Conservation (phyloP, 2,329 filamentous ascomycete genomes). For the Dactylellina cionopaga region DNA sequence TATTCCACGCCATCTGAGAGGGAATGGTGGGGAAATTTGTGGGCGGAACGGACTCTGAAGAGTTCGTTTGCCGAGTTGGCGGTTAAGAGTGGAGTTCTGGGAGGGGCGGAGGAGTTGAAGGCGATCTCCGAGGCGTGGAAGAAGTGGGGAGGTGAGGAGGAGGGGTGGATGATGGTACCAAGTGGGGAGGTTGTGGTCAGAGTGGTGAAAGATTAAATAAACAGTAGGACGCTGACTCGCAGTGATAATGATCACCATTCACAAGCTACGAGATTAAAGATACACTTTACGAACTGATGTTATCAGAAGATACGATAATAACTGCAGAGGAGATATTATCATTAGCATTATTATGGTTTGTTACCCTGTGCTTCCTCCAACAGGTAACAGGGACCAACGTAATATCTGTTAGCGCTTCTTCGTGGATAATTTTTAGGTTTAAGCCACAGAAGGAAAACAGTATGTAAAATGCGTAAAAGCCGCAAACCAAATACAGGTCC, state of each 20-base stretch:
- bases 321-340: slow-evolving; percentile 21
- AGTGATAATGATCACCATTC: no score
- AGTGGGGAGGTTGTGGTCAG: slow-evolving; percentile 36
- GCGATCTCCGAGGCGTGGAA: slow-evolving; percentile 14
- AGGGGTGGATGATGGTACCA: slow-evolving; percentile 40
- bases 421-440: neutral
- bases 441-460: neutral
- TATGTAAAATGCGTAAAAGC: neutral
- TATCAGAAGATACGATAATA: neutral
- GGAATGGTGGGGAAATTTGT: slow-evolving; percentile 36
- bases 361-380: neutral
- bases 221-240: neutral
- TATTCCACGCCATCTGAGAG: slow-evolving; percentile 14
- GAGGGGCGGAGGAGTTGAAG: slow-evolving; percentile 14
- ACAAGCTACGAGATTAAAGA: neutral
- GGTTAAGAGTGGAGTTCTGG: neutral
- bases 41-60: slow-evolving; percentile 38
- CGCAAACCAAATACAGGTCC: slow-evolving; percentile 12
- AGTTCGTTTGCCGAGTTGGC: slow-evolving; percentile 24
- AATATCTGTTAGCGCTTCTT: neutral
- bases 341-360: slow-evolving; percentile 39
- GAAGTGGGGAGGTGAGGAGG: slow-evolving; percentile 20
- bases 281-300: neutral
- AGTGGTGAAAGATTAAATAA: slow-evolving; percentile 10
- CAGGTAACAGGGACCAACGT: neutral